Evolutionary conservation across 2,329 filamentous ascomycete genomes (phyloP).

Genomic region (Pseudogymnoascus sp.): DNA sequence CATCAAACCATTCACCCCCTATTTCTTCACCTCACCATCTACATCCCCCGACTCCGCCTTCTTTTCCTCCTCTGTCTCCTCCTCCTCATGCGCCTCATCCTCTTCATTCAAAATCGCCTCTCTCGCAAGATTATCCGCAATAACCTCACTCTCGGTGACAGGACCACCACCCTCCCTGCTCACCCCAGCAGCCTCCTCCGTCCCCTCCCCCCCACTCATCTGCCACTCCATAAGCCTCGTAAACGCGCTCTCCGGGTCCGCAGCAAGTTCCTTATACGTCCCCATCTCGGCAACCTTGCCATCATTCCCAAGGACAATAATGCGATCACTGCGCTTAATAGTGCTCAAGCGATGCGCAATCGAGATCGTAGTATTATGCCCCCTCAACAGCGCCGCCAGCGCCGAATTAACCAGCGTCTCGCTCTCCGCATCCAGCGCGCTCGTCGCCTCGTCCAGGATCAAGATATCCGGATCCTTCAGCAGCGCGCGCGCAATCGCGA

Average conservation of each 20-base stretch:
- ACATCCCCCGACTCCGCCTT: neutral
- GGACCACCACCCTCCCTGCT: constrained; percentile 20
- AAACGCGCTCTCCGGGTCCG: constrained; percentile 71
- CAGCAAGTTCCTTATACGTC: constrained; percentile 67
- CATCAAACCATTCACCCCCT: neutral
- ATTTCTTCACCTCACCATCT: constrained; percentile 1
- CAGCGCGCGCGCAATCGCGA: constrained; percentile 89
- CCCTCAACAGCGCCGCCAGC: constrained; percentile 67
- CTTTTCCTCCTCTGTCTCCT: constrained; percentile 12
- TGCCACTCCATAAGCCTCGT: constrained; percentile 98
- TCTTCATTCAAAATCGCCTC: constrained; percentile 9
- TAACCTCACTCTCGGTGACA: constrained; percentile 23
- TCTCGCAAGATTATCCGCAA: constrained; percentile 19
- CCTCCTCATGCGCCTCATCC: constrained; percentile 15
- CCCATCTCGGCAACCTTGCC: constrained; percentile 88
- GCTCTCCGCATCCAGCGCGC: constrained; percentile 89
- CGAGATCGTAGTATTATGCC: constrained; percentile 91
- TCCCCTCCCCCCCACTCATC: constrained; percentile 71
- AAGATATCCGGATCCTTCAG: constrained; percentile 95
- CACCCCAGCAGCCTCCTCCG: constrained; percentile 28
- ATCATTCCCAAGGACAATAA: constrained; percentile 81
- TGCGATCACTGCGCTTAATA: constrained; percentile 89
- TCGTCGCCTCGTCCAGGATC: constrained; percentile 93
- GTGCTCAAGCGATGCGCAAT: constrained; percentile 94
- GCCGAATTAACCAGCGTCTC: constrained; percentile 95